These are phyloP conservation scores for Nakaseomyces sp. DNA, from an alignment of 1,139 yeast genomes.

Conservation along the genomic window DNA sequence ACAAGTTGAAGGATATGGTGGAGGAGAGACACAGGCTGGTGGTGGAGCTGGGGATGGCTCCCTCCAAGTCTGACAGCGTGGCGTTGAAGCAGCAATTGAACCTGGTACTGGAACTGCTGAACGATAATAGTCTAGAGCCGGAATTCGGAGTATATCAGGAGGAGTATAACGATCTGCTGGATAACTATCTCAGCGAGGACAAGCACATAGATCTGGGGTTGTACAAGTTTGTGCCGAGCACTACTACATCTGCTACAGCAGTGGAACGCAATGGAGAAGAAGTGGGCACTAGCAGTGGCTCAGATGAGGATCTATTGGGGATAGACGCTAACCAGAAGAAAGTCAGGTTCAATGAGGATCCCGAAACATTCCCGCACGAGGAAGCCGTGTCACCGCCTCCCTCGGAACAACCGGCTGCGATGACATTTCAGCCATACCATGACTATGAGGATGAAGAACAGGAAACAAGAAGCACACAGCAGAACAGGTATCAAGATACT, in stretches of 20 bases:
- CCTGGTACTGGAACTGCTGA: conserved; percentile 14
- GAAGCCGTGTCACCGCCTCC: conserved; percentile 3
- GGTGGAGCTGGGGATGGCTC: conserved; percentile 16
- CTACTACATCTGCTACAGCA: no score
- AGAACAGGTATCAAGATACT: not conserved
- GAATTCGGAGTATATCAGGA: not conserved
- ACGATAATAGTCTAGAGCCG: not conserved
- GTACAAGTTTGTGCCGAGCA: conserved; percentile 1
- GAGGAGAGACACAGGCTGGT: conserved; percentile 25
- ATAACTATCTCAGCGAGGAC: not conserved
- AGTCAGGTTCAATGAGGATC: conserved; percentile 26
- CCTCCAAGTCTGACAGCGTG: conserved; percentile 23
- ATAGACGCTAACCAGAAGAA: conserved; percentile 7
- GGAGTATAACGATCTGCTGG: conserved; percentile 10
- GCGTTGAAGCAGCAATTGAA: conserved; percentile 20
- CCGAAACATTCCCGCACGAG: conserved; percentile 10
- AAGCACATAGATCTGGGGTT: not conserved
- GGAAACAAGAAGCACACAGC: not conserved
- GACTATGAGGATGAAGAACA: conserved; percentile 14
- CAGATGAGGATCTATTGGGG: not conserved
- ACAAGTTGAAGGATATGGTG: conserved; percentile 20
- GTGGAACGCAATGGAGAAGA: no score
- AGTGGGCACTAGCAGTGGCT: no score
- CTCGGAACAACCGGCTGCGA: conserved; percentile 2
- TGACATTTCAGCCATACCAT: conserved; percentile 18